These are phyloP conservation scores for Cyclotella baltica DNA, from an alignment of 108 stramenopile species.

Conservation along the genomic window DNA sequence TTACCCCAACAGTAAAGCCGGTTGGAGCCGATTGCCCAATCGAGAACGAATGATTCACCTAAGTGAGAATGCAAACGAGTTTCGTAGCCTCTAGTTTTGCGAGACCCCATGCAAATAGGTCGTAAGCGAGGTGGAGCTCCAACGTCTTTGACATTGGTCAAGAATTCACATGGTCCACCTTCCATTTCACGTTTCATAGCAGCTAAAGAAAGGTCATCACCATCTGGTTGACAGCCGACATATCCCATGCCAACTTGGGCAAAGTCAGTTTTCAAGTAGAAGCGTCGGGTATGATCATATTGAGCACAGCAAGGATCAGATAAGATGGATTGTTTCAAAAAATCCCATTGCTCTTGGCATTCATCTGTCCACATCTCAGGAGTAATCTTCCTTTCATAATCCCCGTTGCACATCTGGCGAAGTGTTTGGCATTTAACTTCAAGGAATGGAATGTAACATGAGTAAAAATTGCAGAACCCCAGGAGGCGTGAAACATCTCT, in stretches of 20 bases:
- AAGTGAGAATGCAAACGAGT: too few relatives aligned
- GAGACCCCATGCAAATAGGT: too few relatives aligned
- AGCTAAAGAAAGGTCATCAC: not conserved
- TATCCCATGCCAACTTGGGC: not conserved
- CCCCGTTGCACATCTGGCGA: not conserved
- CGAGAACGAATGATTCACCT: not conserved
- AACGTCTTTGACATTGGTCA: not conserved
- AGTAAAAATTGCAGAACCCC: too few relatives aligned
- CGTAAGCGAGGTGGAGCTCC: not conserved
- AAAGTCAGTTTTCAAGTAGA: too few relatives aligned
- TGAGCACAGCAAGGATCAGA: not conserved
- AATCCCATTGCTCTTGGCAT: not conserved
- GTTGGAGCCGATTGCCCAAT: not conserved
- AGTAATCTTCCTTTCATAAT: not conserved
- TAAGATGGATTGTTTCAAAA: not conserved
- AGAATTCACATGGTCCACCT: not conserved
- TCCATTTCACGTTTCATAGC: not conserved
- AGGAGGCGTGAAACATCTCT: too few relatives aligned
- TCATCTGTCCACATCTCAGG: not conserved
- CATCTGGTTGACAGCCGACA: too few relatives aligned
- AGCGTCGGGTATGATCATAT: not conserved
- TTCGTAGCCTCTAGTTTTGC: not conserved
- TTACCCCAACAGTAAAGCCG: not conserved
- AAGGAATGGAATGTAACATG: not conserved
- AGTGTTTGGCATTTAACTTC: not conserved